These are phyloP conservation scores for Diplodia scrobiculata DNA, from an alignment of 2,329 filamentous ascomycete genomes.

Conservation along the genomic window DNA sequence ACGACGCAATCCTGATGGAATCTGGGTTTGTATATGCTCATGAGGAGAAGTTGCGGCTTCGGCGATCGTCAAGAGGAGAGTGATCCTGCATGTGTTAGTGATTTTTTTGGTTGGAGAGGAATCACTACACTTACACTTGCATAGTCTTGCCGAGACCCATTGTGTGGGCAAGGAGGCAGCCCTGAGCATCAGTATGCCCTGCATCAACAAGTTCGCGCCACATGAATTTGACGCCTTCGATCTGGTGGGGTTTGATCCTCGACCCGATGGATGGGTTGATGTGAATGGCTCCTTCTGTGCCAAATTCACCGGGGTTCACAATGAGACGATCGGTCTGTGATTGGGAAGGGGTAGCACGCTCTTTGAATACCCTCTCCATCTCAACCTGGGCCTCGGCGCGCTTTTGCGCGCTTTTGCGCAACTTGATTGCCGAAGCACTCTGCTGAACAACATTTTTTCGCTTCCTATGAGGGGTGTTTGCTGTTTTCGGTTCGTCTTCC, in stretches of 20 bases:
- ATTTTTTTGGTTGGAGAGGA: background rate
- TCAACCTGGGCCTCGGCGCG: constrained; percentile 55
- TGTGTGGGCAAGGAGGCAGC: constrained; percentile 81
- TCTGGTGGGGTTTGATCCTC: constrained; percentile 76
- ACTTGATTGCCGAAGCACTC: constrained; percentile 34
- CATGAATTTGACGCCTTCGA: constrained; percentile 80
- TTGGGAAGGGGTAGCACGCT: constrained; percentile 9
- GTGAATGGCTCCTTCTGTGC: constrained; percentile 63
- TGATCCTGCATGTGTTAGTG: constrained; percentile 56
- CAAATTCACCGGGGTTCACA: constrained; percentile 67
- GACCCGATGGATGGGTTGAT: constrained; percentile 65
- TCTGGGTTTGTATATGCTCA: constrained; percentile 60
- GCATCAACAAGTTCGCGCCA: constrained; percentile 76
- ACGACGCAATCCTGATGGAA: constrained; percentile 65
- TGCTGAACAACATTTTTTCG: constrained; percentile 54
- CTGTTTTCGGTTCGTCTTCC: background rate
- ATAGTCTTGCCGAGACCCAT: constrained; percentile 95
- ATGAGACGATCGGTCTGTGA: constrained; percentile 48
- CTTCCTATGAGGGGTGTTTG: constrained; percentile 50
- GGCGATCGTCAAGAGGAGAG: constrained; percentile 73
- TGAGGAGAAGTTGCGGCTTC: constrained; percentile 65
- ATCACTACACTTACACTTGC: constrained; percentile 62
- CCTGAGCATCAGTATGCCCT: constrained; percentile 62
- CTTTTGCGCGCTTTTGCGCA: constrained; percentile 58
- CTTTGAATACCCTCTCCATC: constrained; percentile 25